Percentiles rank a stretch among this genome's conserved stretches.
These are phyloP conservation scores for Ophioceras dolichostomum DNA, from an alignment of 2,329 filamentous ascomycete species.

Conservation along the genomic window DNA sequence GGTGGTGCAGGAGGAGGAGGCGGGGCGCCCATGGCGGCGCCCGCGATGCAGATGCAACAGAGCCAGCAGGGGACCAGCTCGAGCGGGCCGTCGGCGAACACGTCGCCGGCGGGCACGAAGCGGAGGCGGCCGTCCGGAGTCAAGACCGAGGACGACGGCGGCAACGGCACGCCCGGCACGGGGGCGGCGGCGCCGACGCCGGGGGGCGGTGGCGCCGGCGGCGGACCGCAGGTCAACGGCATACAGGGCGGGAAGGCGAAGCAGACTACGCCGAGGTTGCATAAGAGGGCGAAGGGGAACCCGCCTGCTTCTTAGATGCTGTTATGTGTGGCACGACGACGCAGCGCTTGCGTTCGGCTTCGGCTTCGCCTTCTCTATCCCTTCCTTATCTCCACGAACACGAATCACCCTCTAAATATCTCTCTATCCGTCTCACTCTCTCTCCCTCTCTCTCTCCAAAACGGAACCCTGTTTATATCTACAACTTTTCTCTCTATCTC, in stretches of 20 bases:
- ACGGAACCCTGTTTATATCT: no score
- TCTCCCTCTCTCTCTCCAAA: no score
- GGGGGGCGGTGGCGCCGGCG: slow-evolving; percentile 10
- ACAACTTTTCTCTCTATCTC: no score
- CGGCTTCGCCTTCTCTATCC: no score
- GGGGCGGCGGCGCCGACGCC: slow-evolving; percentile 35
- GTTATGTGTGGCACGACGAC: no score
- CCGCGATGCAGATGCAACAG: slow-evolving; percentile 53
- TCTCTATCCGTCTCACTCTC: no score
- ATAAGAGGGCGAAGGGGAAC: slow-evolving; percentile 39
- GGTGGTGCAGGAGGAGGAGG: no score
- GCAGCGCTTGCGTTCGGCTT: no score
- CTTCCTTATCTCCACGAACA: no score
- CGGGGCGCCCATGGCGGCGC: slow-evolving; percentile 32
- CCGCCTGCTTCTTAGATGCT: slow-evolving; percentile 7
- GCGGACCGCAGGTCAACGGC: slow-evolving; percentile 37
- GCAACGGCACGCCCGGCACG: slow-evolving; percentile 4
- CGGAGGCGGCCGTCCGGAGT: slow-evolving; percentile 43
- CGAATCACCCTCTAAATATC: no score
- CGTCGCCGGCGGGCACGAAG: slow-evolving; percentile 50
- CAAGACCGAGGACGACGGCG: slow-evolving; percentile 42
- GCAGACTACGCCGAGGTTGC: slow-evolving; percentile 43
- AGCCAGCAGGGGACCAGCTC: slow-evolving; percentile 58
- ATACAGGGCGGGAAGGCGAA: slow-evolving; percentile 34
- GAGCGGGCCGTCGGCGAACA: slow-evolving; percentile 55